These are phyloP conservation scores for Drechslera avenae DNA, from an alignment of 2,329 filamentous ascomycete species.

Conservation along the genomic window DNA sequence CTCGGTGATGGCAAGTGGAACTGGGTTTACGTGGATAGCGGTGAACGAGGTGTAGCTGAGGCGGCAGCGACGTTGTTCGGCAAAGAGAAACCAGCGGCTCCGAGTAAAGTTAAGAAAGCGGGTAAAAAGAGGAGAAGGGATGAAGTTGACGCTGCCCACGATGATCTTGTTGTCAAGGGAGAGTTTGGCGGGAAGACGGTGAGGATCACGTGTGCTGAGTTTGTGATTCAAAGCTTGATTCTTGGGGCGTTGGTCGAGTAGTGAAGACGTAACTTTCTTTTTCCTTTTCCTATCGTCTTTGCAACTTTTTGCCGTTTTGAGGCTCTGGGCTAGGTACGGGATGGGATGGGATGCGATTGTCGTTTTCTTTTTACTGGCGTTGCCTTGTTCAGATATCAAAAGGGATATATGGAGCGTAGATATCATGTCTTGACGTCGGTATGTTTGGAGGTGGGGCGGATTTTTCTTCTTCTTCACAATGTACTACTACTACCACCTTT, in stretches of 20 bases:
- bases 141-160: conserved; percentile 40
- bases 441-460: neutral
- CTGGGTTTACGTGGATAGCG: conserved; percentile 80
- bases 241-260: conserved; percentile 76
- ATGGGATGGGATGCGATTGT: too few species aligned
- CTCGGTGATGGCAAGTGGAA: conserved; percentile 68
- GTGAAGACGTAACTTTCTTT: conserved; percentile 3
- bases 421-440: too few species aligned
- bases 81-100: conserved; percentile 15
- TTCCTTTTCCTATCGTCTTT: neutral
- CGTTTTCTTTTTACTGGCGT: too few species aligned
- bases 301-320: too few species aligned
- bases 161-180: conserved; percentile 36
- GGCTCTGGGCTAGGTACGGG: too few species aligned
- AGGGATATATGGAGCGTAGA: too few species aligned
- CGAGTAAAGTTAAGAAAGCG: conserved; percentile 27
- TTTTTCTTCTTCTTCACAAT: neutral
- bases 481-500: neutral
- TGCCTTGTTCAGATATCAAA: too few species aligned
- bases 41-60: conserved; percentile 62
- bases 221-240: conserved; percentile 91
- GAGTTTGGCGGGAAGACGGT: conserved; percentile 58
- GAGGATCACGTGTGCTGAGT: conserved; percentile 78
- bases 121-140: conserved; percentile 53
- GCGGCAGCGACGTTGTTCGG: conserved; percentile 59